Percentiles rank a stretch among this genome's conserved stretches.
phyloP scores from a whole-genome alignment of 345 rosid species.

The Chamaenerion angustifolium region DNA sequence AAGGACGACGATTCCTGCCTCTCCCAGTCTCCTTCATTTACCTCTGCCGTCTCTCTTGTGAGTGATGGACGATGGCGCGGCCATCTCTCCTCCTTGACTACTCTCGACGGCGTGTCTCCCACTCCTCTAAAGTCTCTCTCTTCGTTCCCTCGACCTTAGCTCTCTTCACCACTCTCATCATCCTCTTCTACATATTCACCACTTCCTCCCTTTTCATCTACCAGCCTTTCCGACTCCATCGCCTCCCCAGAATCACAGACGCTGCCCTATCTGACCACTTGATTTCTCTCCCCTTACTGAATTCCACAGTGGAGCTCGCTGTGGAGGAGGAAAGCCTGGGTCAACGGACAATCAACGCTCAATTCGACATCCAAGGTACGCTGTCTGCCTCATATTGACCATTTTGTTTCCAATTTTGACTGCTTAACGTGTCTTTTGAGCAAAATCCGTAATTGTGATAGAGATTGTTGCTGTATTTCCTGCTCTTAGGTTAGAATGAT shows the following conservation, averaged over 20 bases:
- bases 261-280: slow-evolving; percentile 5
- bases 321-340: not conserved
- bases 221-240: slow-evolving; percentile 8
- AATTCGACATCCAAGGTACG: no score
- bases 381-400: no score
- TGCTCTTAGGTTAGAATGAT: no score
- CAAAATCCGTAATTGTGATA: no score
- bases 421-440: no score
- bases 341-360: no score
- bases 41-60: not conserved
- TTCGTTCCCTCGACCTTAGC: slow-evolving; percentile 36
- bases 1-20: no score
- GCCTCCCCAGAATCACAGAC: slow-evolving; percentile 1
- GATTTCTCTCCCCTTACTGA: slow-evolving; percentile 1
- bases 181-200: slow-evolving; percentile 33
- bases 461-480: no score
- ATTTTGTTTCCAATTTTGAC: no score
- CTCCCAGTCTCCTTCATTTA: not conserved
- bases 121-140: slow-evolving; percentile 21
- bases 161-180: slow-evolving; percentile 27
- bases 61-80: slow-evolving; percentile 25
- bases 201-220: slow-evolving; percentile 30
- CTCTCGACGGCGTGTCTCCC: slow-evolving; percentile 18
- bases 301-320: slow-evolving; percentile 2
- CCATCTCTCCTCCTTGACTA: slow-evolving; percentile 13